These are phyloP conservation scores for Colletotrichum sublineola DNA, from an alignment of 2,329 filamentous ascomycete genomes.

Conservation along the genomic window DNA sequence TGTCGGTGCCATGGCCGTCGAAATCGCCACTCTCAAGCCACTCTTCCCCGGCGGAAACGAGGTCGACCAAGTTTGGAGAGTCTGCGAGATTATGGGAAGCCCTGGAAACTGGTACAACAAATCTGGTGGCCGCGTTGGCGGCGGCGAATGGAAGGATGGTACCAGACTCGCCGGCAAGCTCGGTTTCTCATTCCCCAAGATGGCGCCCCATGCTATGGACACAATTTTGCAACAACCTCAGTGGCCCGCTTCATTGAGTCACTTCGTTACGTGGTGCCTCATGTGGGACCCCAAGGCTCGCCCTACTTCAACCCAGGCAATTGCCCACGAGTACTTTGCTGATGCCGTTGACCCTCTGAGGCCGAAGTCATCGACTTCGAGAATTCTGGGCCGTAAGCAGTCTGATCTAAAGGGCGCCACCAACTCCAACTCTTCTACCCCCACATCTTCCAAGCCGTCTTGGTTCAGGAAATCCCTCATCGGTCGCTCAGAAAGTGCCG, in stretches of 20 bases:
- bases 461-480: constrained; percentile 98
- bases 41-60: constrained; percentile 98
- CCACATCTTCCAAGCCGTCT: constrained; percentile 85
- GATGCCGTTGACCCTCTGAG: constrained; percentile 93
- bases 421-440: constrained; percentile 68
- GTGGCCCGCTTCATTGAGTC: constrained; percentile 88
- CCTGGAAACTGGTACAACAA: constrained; percentile 99
- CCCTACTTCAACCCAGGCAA: constrained; percentile 92
- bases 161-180: constrained; percentile 93
- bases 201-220: constrained; percentile 97
- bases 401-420: constrained; percentile 82
- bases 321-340: constrained; percentile 93
- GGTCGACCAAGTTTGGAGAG: constrained; percentile 98
- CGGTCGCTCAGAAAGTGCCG: constrained; percentile 78
- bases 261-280: constrained; percentile 98
- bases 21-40: constrained; percentile 95
- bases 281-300: constrained; percentile 98
- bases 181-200: constrained; percentile 98
- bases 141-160: constrained; percentile 97
- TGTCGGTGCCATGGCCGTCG: constrained; percentile 97
- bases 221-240: constrained; percentile 91
- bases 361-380: constrained; percentile 90
- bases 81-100: constrained; percentile 99
- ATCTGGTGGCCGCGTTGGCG: constrained; percentile 85
- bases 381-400: constrained; percentile 88